Evolutionary conservation across 2,329 filamentous ascomycete genomes (phyloP), one percentile per base, ranked within the genome.

Genomic region (Fusarium heterosporum): DNA sequence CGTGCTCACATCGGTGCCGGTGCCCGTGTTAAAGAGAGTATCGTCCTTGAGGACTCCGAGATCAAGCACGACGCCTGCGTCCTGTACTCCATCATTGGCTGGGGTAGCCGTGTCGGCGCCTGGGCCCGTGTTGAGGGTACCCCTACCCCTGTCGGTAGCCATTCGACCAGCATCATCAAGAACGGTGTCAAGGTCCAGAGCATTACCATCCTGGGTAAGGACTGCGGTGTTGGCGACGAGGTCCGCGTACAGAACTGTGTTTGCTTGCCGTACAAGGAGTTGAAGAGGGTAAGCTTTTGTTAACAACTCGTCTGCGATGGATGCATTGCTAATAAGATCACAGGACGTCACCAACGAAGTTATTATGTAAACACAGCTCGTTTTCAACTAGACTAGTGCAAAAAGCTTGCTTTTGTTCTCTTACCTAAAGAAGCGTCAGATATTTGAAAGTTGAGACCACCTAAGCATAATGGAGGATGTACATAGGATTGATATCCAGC

Each of bases 101-200:
- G 96, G 96, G 92, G 91, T 80, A 96, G 93, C 83, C 92, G 93
- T 66, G 90, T 99, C 16, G 96, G 96, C 64, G 93, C 95, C n/a
- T 99, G 96, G 96, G 94, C 96, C 51, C 91, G 96, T 78, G 95
- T 99, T 26, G 96, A 99, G 81, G 96, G 96, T 54, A 97, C 93
- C 1, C 94, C 95, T 1, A 96, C 92, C 16, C 91, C 94, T 0
- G 89, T 93, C 55, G 90, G 87, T 51, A 97, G 91, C 83, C 95
- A 98, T 82, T 92, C 89, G 53, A 98, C 95, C 14, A 97, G 91
- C 81, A 93, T 98, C 74, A 86, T 98, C 79, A 98, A 97, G 88
- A 97, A 97, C 75, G 96, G 96, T 50, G 90, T 98, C 80, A 98
- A 98, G 85, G 96, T 99, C 50, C 96, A 98, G 85, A 97, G 93